Evolutionary conservation across 2,329 filamentous ascomycete genomes (phyloP).

Genomic region (Alternaria metachromatica): DNA sequence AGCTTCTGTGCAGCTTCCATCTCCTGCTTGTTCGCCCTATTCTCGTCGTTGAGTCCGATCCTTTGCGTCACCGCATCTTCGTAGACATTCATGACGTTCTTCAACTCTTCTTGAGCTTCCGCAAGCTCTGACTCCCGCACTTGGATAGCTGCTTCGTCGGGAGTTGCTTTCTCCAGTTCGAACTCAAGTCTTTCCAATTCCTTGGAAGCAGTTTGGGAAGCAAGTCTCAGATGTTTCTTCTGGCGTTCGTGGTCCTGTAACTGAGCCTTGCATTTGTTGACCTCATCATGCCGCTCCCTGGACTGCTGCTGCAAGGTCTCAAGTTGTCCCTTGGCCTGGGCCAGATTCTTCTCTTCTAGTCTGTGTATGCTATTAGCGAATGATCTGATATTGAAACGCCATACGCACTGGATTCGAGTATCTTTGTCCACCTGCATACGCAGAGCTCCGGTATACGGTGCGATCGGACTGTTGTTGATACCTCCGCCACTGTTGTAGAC

Average conservation of each 20-base stretch:
- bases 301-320: slow-evolving; percentile 28
- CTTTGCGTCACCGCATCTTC: slow-evolving; percentile 57
- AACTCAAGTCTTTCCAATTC: slow-evolving; percentile 71
- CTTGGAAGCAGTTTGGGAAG: slow-evolving; percentile 67
- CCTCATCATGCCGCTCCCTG: slow-evolving; percentile 49
- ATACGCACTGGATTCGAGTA: slow-evolving; percentile 64
- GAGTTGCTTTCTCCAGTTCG: slow-evolving; percentile 62
- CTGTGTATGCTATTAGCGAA: slow-evolving; percentile 20
- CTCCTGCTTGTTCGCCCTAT: slow-evolving; percentile 34
- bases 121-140: slow-evolving; percentile 19
- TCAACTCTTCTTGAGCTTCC: slow-evolving; percentile 56
- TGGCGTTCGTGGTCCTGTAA: slow-evolving; percentile 58
- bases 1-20: slow-evolving; percentile 39
- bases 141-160: slow-evolving; percentile 65
- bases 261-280: slow-evolving; percentile 58
- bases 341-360: slow-evolving; percentile 55
- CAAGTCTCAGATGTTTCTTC: slow-evolving; percentile 59
- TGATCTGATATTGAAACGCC: neutral
- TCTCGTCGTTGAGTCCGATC: slow-evolving; percentile 50
- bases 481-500: slow-evolving; percentile 51
- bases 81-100: slow-evolving; percentile 61
- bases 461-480: slow-evolving; percentile 60
- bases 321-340: slow-evolving; percentile 56
- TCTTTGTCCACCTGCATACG: slow-evolving; percentile 83
- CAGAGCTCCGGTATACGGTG: slow-evolving; percentile 60